Conservation (phyloP, 257 asterid genomes). For the Solanum clarkiae region DNA sequence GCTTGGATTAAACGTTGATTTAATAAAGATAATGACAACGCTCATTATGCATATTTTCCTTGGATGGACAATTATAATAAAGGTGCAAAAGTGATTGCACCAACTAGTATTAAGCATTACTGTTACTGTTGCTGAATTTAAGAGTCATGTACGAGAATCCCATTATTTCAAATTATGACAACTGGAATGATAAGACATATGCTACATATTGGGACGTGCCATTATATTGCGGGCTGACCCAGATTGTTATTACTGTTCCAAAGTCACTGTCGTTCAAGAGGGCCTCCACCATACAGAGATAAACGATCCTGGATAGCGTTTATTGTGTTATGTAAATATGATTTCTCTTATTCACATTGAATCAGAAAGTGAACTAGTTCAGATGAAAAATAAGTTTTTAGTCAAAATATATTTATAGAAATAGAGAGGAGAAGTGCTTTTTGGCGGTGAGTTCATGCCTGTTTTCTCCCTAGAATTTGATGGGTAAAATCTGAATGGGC, state of each 20-base stretch:
- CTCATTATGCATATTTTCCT: not conserved
- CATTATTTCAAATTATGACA: not conserved
- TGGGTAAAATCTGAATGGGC: not conserved
- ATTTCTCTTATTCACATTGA: too few species aligned
- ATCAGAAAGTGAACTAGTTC: too few species aligned
- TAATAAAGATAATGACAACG: not conserved
- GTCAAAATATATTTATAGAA: too few species aligned
- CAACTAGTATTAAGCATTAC: not conserved
- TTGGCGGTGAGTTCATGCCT: not conserved
- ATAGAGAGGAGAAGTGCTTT: too few species aligned
- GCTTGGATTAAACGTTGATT: not conserved
- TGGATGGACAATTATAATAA: not conserved
- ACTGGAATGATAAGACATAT: not conserved
- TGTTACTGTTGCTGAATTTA: not conserved
- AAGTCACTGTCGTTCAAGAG: not conserved
- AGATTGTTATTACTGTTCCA: not conserved
- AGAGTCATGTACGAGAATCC: not conserved
- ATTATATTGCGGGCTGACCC: not conserved
- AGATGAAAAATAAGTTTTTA: too few species aligned
- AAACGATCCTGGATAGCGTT: too few species aligned
- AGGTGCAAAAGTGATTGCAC: not conserved
- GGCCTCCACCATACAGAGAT: not conserved
- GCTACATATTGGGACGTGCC: not conserved
- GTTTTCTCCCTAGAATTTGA: not conserved
- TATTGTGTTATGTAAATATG: too few species aligned